phyloP scores from a whole-genome alignment of 345 rosid genomes.

The Kandelia obovata region DNA sequence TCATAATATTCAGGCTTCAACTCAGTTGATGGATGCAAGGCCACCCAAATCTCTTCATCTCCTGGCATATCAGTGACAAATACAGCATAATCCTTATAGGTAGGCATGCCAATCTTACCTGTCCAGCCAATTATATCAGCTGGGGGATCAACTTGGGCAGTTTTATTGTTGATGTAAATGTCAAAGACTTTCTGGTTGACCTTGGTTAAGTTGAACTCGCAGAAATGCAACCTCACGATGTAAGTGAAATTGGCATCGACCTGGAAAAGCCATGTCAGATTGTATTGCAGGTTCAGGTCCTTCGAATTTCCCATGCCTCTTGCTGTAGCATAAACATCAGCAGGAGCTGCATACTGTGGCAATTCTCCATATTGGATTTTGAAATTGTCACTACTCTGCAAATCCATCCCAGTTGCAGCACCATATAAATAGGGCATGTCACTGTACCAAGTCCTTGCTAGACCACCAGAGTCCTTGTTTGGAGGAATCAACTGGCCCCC shows the following conservation, averaged over 20 bases:
- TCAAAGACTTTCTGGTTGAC: constrained; percentile 61
- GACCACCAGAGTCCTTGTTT: constrained; percentile 49
- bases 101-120: constrained; percentile 40
- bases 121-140: constrained; percentile 67
- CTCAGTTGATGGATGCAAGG: constrained; percentile 45
- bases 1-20: constrained; percentile 45
- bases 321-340: constrained; percentile 55
- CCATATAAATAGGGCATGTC: constrained; percentile 56
- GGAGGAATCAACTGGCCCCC: constrained; percentile 63
- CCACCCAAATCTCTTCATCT: constrained; percentile 43
- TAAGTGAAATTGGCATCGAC: constrained; percentile 69
- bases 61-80: constrained; percentile 36
- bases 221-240: constrained; percentile 69
- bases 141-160: constrained; percentile 41
- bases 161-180: constrained; percentile 60
- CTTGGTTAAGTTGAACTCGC: constrained; percentile 44
- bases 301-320: constrained; percentile 49
- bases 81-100: constrained; percentile 55
- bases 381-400: constrained; percentile 15
- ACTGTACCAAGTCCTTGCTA: constrained; percentile 69
- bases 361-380: constrained; percentile 36
- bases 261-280: constrained; percentile 70
- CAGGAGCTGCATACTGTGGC: constrained; percentile 47
- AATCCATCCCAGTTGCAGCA: constrained; percentile 42
- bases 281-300: constrained; percentile 40